Evolutionary conservation across 306 rosid species (phyloP).

Genomic region (Geum urbanum): DNA sequence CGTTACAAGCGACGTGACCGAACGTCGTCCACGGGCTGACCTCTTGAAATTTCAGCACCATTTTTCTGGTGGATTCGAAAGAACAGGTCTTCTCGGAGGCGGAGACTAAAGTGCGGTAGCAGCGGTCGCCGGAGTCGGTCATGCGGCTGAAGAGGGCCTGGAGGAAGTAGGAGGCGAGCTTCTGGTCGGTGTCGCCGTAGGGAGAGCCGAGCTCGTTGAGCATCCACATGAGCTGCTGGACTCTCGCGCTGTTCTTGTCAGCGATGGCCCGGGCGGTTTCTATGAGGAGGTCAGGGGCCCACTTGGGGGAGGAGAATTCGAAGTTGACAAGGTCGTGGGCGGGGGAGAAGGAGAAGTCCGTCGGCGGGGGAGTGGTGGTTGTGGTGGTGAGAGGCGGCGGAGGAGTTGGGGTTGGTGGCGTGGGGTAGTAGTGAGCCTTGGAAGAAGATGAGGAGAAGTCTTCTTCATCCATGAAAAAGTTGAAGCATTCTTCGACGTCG

Average conservation of each 20-base stretch:
- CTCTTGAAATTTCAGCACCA: constrained; percentile 75
- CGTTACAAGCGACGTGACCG: constrained; percentile 91
- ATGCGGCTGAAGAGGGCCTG: constrained; percentile 77
- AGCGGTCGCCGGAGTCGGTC: constrained; percentile 69
- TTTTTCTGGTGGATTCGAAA: constrained; percentile 73
- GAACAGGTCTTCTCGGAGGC: constrained; percentile 73
- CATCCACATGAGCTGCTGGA: constrained; percentile 92
- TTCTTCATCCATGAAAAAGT: constrained; percentile 96
- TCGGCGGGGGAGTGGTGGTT: constrained; percentile 17
- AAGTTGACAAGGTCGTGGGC: constrained; percentile 36
- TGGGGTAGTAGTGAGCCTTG: constrained; percentile 46
- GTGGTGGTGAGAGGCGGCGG: constrained; percentile 12
- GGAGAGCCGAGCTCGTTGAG: constrained; percentile 86
- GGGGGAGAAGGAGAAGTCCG: constrained; percentile 47
- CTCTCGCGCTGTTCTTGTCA: constrained; percentile 51
- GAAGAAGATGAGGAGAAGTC: constrained; percentile 88
- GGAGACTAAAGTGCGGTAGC: constrained; percentile 49
- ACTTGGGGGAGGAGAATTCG: constrained; percentile 57
- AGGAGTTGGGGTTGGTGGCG: constrained; percentile 26
- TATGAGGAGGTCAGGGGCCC: constrained; percentile 61
- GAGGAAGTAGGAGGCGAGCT: constrained; percentile 69
- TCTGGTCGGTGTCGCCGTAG: constrained; percentile 80
- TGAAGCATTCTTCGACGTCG: constrained; percentile 89
- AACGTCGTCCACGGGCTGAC: constrained; percentile 92
- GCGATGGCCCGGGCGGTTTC: constrained; percentile 74